Conservation (phyloP, 2,329 filamentous ascomycete species). For the Chaetomiaceae sp. region DNA sequence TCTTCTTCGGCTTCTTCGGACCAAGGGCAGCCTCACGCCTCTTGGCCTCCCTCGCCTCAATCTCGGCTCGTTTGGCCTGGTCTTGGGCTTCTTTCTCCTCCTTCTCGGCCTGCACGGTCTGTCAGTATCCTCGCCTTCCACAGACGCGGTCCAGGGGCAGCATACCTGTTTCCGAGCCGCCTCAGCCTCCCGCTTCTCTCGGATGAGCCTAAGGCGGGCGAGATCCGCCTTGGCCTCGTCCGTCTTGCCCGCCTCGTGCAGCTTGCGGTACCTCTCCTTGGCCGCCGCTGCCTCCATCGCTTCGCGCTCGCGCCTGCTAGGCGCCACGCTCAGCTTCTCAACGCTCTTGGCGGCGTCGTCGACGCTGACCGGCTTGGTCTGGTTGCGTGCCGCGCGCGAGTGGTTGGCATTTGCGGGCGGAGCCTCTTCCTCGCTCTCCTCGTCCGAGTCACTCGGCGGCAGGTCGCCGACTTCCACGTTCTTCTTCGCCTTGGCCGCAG, state of each 20-base stretch:
- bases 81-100: slow-evolving; percentile 51
- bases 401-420: slow-evolving; percentile 93
- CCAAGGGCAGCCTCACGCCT: slow-evolving; percentile 47
- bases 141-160: not conserved
- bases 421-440: slow-evolving; percentile 46
- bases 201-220: slow-evolving; percentile 72
- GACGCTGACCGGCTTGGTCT: slow-evolving; percentile 41
- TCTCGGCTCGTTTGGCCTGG: slow-evolving; percentile 42
- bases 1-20: slow-evolving; percentile 40
- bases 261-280: slow-evolving; percentile 83
- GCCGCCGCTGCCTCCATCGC: slow-evolving; percentile 80
- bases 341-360: slow-evolving; percentile 50
- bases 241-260: slow-evolving; percentile 93
- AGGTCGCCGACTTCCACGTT: slow-evolving; percentile 79
- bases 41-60: slow-evolving; percentile 52
- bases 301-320: slow-evolving; percentile 55
- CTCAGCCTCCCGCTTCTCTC: slow-evolving; percentile 80
- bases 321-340: slow-evolving; percentile 44
- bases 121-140: slow-evolving; percentile 17
- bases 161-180: slow-evolving; percentile 74
- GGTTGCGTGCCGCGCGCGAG: slow-evolving; percentile 63
- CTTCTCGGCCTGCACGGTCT: slow-evolving; percentile 44
- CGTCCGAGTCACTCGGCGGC: slow-evolving; percentile 64
- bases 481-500: slow-evolving; percentile 68
- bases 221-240: slow-evolving; percentile 89